A percentile compares a stretch with the other conserved stretches of the same genome.
Evolutionary conservation across 1,284 basidiomycete species (phyloP).

Genomic region (Megacollybia platyphylla): DNA sequence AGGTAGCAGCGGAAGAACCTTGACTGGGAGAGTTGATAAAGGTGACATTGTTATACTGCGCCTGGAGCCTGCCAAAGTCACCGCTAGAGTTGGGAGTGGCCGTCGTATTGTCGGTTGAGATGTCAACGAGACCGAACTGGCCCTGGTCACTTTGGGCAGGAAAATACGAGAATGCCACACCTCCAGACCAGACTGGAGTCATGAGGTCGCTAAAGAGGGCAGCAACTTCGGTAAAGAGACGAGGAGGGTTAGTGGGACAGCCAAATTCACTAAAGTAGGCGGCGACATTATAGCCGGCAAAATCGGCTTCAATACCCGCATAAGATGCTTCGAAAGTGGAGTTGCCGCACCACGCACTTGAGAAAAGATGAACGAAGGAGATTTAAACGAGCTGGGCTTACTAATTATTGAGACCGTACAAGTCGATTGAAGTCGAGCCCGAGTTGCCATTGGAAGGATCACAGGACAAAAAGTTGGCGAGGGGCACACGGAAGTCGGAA

Average conservation of each 20-base stretch:
- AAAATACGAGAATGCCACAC: slow-evolving; percentile 84
- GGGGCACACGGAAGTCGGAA: slow-evolving; percentile 47
- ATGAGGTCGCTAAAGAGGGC: slow-evolving; percentile 67
- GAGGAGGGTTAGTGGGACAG: slow-evolving; percentile 50
- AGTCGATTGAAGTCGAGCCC: slow-evolving; percentile 60
- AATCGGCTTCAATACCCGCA: slow-evolving; percentile 36
- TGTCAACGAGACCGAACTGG: slow-evolving; percentile 76
- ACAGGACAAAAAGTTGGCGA: slow-evolving; percentile 78
- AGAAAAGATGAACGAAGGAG: slow-evolving; percentile 6
- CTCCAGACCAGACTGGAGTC: slow-evolving; percentile 77
- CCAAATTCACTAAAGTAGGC: slow-evolving; percentile 91
- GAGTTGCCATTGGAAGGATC: slow-evolving; percentile 42
- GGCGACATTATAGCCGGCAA: slow-evolving; percentile 60
- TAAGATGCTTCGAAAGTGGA: slow-evolving; percentile 42
- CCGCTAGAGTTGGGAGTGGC: slow-evolving; percentile 26
- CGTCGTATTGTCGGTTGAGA: slow-evolving; percentile 52
- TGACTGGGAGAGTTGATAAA: slow-evolving; percentile 51
- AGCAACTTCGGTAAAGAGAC: slow-evolving; percentile 72
- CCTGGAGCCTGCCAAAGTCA: slow-evolving; percentile 58
- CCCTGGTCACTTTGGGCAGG: slow-evolving; percentile 51
- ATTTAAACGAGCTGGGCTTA: slow-evolving; percentile 20
- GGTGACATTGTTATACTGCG: slow-evolving; percentile 46
- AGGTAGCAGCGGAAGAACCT: slow-evolving; percentile 37
- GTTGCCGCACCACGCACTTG: slow-evolving; percentile 72
- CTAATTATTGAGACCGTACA: slow-evolving; percentile 79